Base-by-base conservation (phyloP, 495 filamentous ascomycete species). In the Endocarpon pusillum region DNA sequence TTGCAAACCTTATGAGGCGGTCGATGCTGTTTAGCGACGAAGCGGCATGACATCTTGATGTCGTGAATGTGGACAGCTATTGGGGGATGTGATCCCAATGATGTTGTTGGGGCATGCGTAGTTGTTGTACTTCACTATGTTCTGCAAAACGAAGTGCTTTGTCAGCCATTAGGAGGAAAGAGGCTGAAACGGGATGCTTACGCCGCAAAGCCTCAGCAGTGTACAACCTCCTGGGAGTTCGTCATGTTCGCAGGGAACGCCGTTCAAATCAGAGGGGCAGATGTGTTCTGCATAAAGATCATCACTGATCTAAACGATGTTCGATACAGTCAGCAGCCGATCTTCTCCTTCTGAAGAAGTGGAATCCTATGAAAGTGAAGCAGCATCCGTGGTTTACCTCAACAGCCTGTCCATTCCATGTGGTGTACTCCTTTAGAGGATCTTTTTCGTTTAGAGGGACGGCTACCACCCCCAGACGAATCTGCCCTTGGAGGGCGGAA, bases 101-200 rank as follows among this genome's bases (percentile, higher is more conserved):
- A 17, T 31, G 12, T 15, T 31, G 4, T 17, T 17, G 5, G 28
- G 28, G 12, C 28, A 31, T 4, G 4, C 5, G 5, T 4, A 31
- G 4, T 31, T 31, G 12, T 31, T 31, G 28, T 15, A 31, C 28
- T 31, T 31, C 28, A 15, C 28, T n/a, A 31, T 17, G 14, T 31
- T n/a, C 7, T 31, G 28, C n/a, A n/a, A n/a, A n/a, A n/a, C n/a
- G n/a, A n/a, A n/a, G n/a, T n/a, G n/a, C n/a, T n/a, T n/a, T n/a
- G n/a, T n/a, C n/a, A n/a, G n/a, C n/a, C n/a, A n/a, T n/a, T n/a
- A n/a, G n/a, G n/a, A n/a, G n/a, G n/a, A n/a, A n/a, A n/a, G n/a
- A n/a, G n/a, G n/a, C n/a, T n/a, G n/a, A n/a, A n/a, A n/a, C n/a
- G n/a, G n/a, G n/a, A n/a, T n/a, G n/a, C n/a, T n/a, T n/a, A n/a